These are phyloP conservation scores for Lepidium aucheri DNA, from an alignment of 345 rosid genomes.

Conservation along the genomic window DNA sequence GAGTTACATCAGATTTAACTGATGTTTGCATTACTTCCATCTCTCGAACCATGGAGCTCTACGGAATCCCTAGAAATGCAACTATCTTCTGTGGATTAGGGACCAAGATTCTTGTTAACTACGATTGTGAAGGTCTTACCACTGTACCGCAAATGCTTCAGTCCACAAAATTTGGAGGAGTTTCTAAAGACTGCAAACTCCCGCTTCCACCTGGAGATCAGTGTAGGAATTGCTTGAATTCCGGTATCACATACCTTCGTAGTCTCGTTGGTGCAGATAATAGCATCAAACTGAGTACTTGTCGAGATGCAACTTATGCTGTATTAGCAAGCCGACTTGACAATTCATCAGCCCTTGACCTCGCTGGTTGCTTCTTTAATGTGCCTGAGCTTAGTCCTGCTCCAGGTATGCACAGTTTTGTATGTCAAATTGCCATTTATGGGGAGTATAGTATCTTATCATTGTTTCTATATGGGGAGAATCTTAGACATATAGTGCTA, in stretches of 20 bases:
- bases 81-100: conserved; percentile 76
- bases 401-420: conserved; percentile 34
- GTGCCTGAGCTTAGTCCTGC: conserved; percentile 53
- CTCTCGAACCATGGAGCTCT: conserved; percentile 57
- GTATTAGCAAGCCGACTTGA: conserved; percentile 73
- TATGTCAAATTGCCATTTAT: neutral
- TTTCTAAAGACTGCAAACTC: conserved; percentile 49
- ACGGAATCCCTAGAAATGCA: conserved; percentile 80
- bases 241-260: conserved; percentile 65
- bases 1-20: conserved; percentile 47
- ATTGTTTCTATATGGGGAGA: conserved; percentile 6
- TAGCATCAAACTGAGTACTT: conserved; percentile 67
- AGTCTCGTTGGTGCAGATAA: conserved; percentile 47
- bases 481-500: neutral
- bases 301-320: conserved; percentile 84
- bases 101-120: conserved; percentile 70
- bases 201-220: conserved; percentile 44
- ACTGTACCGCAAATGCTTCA: conserved; percentile 72
- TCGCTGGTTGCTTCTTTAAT: conserved; percentile 84
- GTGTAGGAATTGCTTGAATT: conserved; percentile 73
- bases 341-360: conserved; percentile 41
- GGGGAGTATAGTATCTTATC: neutral
- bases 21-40: conserved; percentile 54
- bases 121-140: conserved; percentile 60
- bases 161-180: conserved; percentile 56